Evolutionary conservation across 345 rosid species (phyloP).

Genomic region (Citrus medica): DNA sequence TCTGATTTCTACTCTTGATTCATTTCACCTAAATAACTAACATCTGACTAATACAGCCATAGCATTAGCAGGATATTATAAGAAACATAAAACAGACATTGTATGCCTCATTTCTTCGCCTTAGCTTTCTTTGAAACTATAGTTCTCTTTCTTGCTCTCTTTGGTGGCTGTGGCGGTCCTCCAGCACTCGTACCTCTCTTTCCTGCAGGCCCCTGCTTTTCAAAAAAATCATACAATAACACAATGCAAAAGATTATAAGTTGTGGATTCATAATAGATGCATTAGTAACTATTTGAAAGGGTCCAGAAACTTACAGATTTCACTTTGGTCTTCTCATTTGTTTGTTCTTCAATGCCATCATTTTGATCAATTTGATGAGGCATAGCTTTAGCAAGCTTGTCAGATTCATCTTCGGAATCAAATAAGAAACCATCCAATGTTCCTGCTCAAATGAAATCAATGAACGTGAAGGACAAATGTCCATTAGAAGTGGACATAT

Average conservation of each 20-base stretch:
- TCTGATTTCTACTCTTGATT: background rate
- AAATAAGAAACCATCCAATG: constrained; percentile 78
- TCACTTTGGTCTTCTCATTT: constrained; percentile 50
- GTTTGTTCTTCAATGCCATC: constrained; percentile 46
- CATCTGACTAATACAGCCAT: background rate
- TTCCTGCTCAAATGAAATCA: constrained; percentile 46
- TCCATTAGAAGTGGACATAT: background rate
- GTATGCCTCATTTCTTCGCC: constrained; percentile 35
- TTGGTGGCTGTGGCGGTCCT: constrained; percentile 51
- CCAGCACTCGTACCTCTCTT: constrained; percentile 57
- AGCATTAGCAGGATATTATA: background rate
- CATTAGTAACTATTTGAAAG: background rate
- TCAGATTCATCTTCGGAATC: constrained; percentile 87
- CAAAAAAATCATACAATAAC: constrained; percentile 7
- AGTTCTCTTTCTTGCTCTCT: constrained; percentile 31
- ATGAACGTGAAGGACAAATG: background rate
- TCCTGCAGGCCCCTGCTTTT: constrained; percentile 46
- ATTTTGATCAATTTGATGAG: constrained; percentile 48
- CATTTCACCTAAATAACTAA: background rate
- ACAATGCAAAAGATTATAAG: background rate
- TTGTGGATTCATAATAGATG: background rate
- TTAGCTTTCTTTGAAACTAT: constrained; percentile 43
- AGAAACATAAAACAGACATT: background rate
- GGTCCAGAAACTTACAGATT: constrained; percentile 49
- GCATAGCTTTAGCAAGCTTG: constrained; percentile 40